Evolutionary conservation across 2,329 filamentous ascomycete genomes (phyloP).

Genomic region (Cladosporium sp.): DNA sequence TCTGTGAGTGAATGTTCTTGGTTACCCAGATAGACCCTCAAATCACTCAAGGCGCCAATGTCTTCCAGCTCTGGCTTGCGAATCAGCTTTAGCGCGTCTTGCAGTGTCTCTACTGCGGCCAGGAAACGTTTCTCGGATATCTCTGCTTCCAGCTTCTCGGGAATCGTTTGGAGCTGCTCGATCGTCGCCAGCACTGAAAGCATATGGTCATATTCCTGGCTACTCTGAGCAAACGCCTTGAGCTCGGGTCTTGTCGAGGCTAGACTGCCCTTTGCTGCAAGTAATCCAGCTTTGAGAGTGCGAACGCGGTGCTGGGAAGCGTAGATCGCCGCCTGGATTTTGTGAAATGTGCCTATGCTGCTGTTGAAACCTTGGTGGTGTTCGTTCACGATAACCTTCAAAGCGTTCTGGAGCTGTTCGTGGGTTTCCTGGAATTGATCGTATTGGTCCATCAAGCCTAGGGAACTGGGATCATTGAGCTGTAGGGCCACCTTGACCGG

Average conservation of each 20-base stretch:
- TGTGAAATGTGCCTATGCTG: conserved; percentile 97
- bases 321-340: conserved; percentile 91
- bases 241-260: conserved; percentile 84
- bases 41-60: conserved; percentile 80
- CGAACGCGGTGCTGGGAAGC: conserved; percentile 81
- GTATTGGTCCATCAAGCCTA: conserved; percentile 86
- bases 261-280: conserved; percentile 73
- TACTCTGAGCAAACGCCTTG: conserved; percentile 80
- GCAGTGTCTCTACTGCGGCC: conserved; percentile 84
- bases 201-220: conserved; percentile 85
- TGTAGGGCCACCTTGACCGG: conserved; percentile 94
- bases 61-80: conserved; percentile 83
- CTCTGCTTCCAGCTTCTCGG: conserved; percentile 85
- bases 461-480: conserved; percentile 86
- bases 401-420: conserved; percentile 79
- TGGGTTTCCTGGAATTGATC: conserved; percentile 78
- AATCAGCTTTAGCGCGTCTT: conserved; percentile 78
- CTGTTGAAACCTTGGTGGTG: conserved; percentile 99
- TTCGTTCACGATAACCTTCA: conserved; percentile 95
- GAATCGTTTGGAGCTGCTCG: conserved; percentile 82
- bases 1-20: conserved; percentile 91
- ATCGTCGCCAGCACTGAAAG: conserved; percentile 67
- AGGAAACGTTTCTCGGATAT: conserved; percentile 96
- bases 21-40: conserved; percentile 83
- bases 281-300: conserved; percentile 74